Percentiles rank a stretch among this genome's conserved stretches.
Conservation (phyloP, 2,329 filamentous ascomycete species). For the Trichoderma sp. region DNA sequence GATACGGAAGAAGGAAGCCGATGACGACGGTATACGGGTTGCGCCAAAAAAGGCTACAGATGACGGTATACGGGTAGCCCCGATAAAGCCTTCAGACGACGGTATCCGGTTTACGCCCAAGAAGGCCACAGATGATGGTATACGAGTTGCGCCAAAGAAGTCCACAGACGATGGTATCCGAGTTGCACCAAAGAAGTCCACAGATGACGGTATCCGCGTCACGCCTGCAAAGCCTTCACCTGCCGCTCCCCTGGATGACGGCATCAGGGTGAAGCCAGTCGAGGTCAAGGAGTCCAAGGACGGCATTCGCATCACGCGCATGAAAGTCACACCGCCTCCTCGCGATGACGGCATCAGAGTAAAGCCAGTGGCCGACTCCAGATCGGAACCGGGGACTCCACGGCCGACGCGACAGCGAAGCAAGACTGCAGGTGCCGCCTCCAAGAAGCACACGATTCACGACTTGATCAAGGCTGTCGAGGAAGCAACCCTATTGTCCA, state of each 20-base stretch:
- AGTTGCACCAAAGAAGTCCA: slow-evolving; percentile 34
- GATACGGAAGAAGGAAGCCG: slow-evolving; percentile 38
- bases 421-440: slow-evolving; percentile 36
- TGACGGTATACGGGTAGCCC: slow-evolving; percentile 42
- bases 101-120: slow-evolving; percentile 51
- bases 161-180: slow-evolving; percentile 42
- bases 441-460: slow-evolving; percentile 31
- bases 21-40: slow-evolving; percentile 43
- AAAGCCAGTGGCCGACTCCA: slow-evolving; percentile 36
- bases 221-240: slow-evolving; percentile 43
- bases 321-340: slow-evolving; percentile 18
- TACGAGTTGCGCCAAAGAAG: slow-evolving; percentile 39
- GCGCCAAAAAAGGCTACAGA: slow-evolving; percentile 37
- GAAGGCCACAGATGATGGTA: slow-evolving; percentile 41
- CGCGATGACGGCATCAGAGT: slow-evolving; percentile 40
- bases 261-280: slow-evolving; percentile 40
- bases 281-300: slow-evolving; percentile 37
- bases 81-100: slow-evolving; percentile 38
- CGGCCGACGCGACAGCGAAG: slow-evolving; percentile 34
- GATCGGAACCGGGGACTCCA: slow-evolving; percentile 33
- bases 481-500: slow-evolving; percentile 34
- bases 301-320: slow-evolving; percentile 39
- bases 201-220: slow-evolving; percentile 49
- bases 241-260: slow-evolving; percentile 38
- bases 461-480: slow-evolving; percentile 37